Evolutionary conservation across 768 basidiomycete genomes (phyloP), one percentile per base, ranked within the genome.

Genomic region (Hydnomerulius pinastri): DNA sequence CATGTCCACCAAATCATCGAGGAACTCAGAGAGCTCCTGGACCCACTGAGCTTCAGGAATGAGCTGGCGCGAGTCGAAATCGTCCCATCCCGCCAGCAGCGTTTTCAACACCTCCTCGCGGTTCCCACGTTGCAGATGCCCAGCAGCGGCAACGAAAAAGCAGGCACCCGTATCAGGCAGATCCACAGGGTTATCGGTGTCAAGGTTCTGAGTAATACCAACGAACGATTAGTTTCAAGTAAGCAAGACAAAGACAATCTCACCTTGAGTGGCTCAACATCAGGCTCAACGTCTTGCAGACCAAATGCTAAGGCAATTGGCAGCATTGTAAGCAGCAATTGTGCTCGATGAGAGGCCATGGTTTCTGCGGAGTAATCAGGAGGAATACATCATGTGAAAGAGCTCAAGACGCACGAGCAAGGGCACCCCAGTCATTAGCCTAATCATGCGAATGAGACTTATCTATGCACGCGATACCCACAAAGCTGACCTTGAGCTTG

Each of bases 401-500:
- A 30, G 21, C 2, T 4, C 0, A 6, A n/a, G 21, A 60, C 80
- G 36, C 40, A 85, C 82, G 81, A 41, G 81, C 79, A 21, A 85
- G 65, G 0, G 83, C 71, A 21, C 81, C 79, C 83, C 82, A 85
- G 51, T 85, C 82, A 48, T 82, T 82, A 1, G 79, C 75, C 82
- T 83, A 54, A 29, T 4, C 7, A 21, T 59, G 7, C 56, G 39
- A 15, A 42, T 48, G n/a, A 15, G 2, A 4, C 4, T 3, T 10
- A 4, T n/a, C n/a, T 0, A 12, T 2, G 17, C n/a, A 39, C n/a
- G 30, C 6, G 39, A 20, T 2, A 7, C 9, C 2, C 18, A 33
- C 18, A 46, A n/a, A 20, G 24, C 50, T 40, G 30, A 79, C 83
- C 74, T 83, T 84, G 46, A 85, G 64, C 52, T 85, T 85, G 6